Base-by-base conservation (phyloP, 345 rosid genomes). In the Populus davidiana region DNA sequence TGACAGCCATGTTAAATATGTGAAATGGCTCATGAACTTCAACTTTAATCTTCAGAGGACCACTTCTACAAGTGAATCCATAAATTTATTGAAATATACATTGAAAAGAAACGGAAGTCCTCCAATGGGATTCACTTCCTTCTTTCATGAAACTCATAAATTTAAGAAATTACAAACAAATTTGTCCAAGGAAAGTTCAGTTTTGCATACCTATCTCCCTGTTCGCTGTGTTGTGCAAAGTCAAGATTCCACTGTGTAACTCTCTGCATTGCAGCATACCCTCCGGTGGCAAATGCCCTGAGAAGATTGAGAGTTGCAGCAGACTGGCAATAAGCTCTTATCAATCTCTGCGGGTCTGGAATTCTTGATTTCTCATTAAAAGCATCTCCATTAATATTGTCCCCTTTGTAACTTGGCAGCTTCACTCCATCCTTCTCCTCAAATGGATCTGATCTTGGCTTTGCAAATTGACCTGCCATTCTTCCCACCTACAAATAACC, bases 391-490 rank as follows among this genome's bases (percentile, higher is more conserved):
- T 81, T 81, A 17, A 81, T 68, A 8, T 72, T 81, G 44, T 81
- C 83, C n/a, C 83, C 83, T 49, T 73, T 77, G 77, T 81, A 81
- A 39, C 80, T 77, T 31, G 80, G 83, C 70, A 81, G 69, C 65
- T 81, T 81, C 67, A 76, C 80, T 63, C 83, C 83, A 73, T 81
- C 69, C 65, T 56, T 77, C 71, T 67, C 80, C 77, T 81, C 83
- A 36, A 41, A 56, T 67, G 74, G 35, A n/a, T 67, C 74, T 31
- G 83, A 77, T 36, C 83, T 77, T 3, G 83, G 83, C 74, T 81
- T 81, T 56, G 83, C 80, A 76, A 81, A 81, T 36, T 81, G 83
- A 23, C 83, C 83, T 7, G 83, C 83, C 83, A 81, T 81, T 73
- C 83, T 81, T 35, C 83, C 83, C 56, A 81, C 83, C 83, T 81